Evolutionary conservation across 1,139 yeast genomes (phyloP).

Genomic region (Magnusiomyces magnusii): DNA sequence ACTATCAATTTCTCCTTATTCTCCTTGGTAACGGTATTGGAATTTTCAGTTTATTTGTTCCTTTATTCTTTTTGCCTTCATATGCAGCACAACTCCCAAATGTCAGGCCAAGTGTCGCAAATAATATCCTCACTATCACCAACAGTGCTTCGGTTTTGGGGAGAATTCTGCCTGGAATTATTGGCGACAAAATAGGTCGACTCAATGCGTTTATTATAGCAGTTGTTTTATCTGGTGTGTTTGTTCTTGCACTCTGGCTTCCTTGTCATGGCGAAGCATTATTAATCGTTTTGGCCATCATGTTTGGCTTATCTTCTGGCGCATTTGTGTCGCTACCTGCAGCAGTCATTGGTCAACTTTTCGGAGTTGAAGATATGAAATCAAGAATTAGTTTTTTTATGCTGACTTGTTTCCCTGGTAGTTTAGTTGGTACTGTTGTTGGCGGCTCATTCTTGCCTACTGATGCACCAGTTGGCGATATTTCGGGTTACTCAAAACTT

Average conservation of each 20-base stretch:
- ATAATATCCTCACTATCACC: constrained; percentile 39
- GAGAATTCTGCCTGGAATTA: constrained; percentile 42
- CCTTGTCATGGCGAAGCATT: constrained; percentile 22
- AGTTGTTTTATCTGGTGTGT: constrained; percentile 24
- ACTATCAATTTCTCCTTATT: constrained; percentile 18
- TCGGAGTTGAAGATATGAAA: constrained; percentile 37
- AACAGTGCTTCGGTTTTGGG: constrained; percentile 46
- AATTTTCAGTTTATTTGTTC: constrained; percentile 35
- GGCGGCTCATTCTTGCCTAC: constrained; percentile 39
- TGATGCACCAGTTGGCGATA: constrained; percentile 14
- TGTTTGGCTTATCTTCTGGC: constrained; percentile 44
- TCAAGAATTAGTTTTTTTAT: constrained; percentile 52
- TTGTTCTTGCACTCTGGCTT: constrained; percentile 27
- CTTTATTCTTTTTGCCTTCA: constrained; percentile 29
- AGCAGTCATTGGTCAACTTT: constrained; percentile 40
- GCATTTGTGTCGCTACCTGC: constrained; percentile 37
- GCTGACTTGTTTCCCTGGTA: constrained; percentile 44
- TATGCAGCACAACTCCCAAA: constrained; percentile 1
- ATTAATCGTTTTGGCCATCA: constrained; percentile 35
- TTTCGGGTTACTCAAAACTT: constrained; percentile 17
- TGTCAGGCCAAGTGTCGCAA: constrained; percentile 23
- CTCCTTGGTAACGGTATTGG: constrained; percentile 24
- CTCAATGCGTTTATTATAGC: constrained; percentile 38
- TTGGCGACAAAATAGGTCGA: constrained; percentile 44
- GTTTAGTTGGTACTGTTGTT: constrained; percentile 43